Base-by-base conservation (phyloP, 495 filamentous ascomycete genomes). In the Tricharina praecox region DNA sequence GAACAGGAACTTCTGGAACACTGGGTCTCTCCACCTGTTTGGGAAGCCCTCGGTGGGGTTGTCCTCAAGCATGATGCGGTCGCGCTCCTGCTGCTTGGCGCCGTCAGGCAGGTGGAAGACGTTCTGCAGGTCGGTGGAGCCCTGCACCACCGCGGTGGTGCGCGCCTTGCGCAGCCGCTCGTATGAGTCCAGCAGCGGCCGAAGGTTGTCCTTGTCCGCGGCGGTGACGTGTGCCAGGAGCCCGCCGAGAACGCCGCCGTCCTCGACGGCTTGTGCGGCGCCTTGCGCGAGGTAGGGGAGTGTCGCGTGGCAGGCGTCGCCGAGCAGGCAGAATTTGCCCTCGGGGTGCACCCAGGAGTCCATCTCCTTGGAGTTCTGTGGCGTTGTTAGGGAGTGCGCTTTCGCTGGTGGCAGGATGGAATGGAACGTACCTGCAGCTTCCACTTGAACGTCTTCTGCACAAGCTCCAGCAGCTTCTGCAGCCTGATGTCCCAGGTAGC, bases 241-340 rank as follows among this genome's bases (percentile, higher is more conserved):
- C 35, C 63, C 61, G 5, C 71, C 70, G 0, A 76, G 50, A 18
- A 70, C 68, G 0, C 69, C 71, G 0, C 70, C 73, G 35, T 76
- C 73, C 58, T 76, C 73, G 0, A 74, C 53, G 11, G 66, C 66
- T 45, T 69, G 70, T 41, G 73, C 73, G 28, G 72, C 73, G 0
- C 69, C 68, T 48, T 81, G 78, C 0, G 77, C 76, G 8, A 79
- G 65, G 48, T 81, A 80, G 13, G 77, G 77, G 15, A 81, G 66
- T 66, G 79, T 80, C 8, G 77, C 76, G 49, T 81, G 77, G 47
- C 76, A 79, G 43, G 73, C 68, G 48, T 81, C 77, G 7, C 77
- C 76, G n/a, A 65, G 50, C 0, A 66, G 52, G 9, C 48, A 50
- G n/a, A 57, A 52, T 23, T 64, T 64, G 10, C 58, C 60, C 2